These are phyloP conservation scores for Forsythia suspensa DNA, from an alignment of 257 asterid genomes.

Conservation along the genomic window DNA sequence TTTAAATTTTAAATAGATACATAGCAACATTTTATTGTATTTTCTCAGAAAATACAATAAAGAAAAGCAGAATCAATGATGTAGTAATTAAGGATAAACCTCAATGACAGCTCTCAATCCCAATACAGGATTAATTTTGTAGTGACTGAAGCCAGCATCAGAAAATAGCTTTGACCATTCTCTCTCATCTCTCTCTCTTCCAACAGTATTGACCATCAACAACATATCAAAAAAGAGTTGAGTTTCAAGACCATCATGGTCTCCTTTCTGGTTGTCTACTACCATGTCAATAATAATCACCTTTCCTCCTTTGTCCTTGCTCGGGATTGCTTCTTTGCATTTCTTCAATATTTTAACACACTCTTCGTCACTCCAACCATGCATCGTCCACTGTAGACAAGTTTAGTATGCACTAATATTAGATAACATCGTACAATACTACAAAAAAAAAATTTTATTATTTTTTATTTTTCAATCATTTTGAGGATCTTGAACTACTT, in stretches of 20 bases:
- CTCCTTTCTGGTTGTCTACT: neutral
- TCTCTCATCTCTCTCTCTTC: conserved; percentile 11
- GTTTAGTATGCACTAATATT: no score
- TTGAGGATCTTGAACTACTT: neutral
- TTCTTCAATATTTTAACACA: conserved; percentile 18
- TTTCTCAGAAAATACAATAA: no score
- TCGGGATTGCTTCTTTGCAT: conserved; percentile 27
- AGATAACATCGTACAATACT: neutral
- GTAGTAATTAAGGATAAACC: conserved; percentile 10
- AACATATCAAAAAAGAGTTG: conserved; percentile 4
- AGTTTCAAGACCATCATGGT: neutral
- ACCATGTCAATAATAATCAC: conserved; percentile 23
- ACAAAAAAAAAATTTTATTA: neutral
- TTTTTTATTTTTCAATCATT: neutral
- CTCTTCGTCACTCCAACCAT: conserved; percentile 14
- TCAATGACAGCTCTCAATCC: conserved; percentile 20
- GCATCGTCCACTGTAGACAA: neutral
- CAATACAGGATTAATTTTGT: neutral
- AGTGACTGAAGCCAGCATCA: conserved; percentile 17
- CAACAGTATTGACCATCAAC: conserved; percentile 4
- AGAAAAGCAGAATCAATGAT: no score
- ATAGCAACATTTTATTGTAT: neutral
- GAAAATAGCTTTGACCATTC: conserved; percentile 19
- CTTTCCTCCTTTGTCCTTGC: conserved; percentile 20
- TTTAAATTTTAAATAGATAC: no score